Evolutionary conservation across 108 stramenopile genomes (phyloP).

Genomic region (Nannochloropsis gaditana): DNA sequence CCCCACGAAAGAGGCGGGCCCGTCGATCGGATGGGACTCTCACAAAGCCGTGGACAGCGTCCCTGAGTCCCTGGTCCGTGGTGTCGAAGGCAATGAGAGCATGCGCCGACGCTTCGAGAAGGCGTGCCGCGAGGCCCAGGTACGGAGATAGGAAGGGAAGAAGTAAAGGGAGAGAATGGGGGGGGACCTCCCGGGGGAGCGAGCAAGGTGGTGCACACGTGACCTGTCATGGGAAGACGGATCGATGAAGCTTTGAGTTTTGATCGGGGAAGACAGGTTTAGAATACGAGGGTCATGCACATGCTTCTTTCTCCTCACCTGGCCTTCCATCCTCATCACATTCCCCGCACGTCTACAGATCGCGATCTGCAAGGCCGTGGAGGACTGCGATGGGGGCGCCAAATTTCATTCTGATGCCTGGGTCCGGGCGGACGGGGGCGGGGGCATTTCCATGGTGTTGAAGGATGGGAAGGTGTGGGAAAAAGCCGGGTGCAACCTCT

Average conservation of each 20-base stretch:
- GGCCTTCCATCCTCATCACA: background rate
- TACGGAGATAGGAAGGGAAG: background rate
- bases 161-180: background rate
- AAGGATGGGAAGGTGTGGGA: constrained; percentile 88
- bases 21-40: constrained; percentile 76
- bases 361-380: constrained; percentile 77
- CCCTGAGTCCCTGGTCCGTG: constrained; percentile 70
- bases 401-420: constrained; percentile 85
- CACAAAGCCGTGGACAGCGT: constrained; percentile 58
- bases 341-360: too few relatives aligned
- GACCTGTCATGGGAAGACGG: too few relatives aligned
- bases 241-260: too few relatives aligned
- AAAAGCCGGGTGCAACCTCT: constrained; percentile 95
- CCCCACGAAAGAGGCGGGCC: background rate
- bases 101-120: constrained; percentile 87
- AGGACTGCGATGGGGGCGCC: constrained; percentile 79
- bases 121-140: constrained; percentile 81
- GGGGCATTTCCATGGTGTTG: constrained; percentile 90
- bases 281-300: too few relatives aligned
- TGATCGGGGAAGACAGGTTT: too few relatives aligned
- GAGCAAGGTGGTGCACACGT: too few relatives aligned
- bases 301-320: background rate
- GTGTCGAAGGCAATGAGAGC: constrained; percentile 81
- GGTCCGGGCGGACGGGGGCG: constrained; percentile 86
- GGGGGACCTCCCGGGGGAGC: too few relatives aligned